Base-by-base conservation (phyloP, 306 rosid genomes). In the Malus fusca region DNA sequence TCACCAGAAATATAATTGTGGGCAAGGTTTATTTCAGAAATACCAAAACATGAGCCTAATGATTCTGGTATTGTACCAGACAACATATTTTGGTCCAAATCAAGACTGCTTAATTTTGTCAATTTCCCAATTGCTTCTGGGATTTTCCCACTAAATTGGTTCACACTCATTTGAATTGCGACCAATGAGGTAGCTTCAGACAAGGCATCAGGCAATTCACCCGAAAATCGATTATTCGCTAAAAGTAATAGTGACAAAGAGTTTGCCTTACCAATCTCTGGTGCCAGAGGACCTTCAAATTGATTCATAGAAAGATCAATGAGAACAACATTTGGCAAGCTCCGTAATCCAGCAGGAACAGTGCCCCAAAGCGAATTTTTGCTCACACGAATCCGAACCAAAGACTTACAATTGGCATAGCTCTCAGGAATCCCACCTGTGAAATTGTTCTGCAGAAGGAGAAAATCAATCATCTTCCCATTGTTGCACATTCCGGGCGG, bases 401-500 rank as follows among this genome's bases (percentile, higher is more conserved):
- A 75, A 67, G 97, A 85, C 42, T 64, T 72, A 75, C 97, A 91
- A 19, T 81, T 72, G 7, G 74, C 87, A 66, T 91, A 93, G 53
- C 72, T 84, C 70, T 87, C 93, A 6, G 98, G 97, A 82, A 93
- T 83, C 28, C 83, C 86, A 30, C 97, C 98, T 31, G 64, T 82
- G 86, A 93, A 90, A 12, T 83, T 85, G 86, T 93, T 93, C 82
- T 93, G 85, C 58, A 89, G 78, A 58, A 91, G 8, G 0, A 81
- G 80, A 53, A 93, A 72, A 3, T 64, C 82, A 1, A 25, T 22
- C 77, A 91, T 82, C 25, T 8, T 74, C 40, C 83, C 87, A 75
- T 86, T 88, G 75, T 79, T 90, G 85, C 98, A 93, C 97, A 93
- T 83, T 48, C 79, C 82, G 60, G 97, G 87, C 7, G 96, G 98